Evolutionary conservation across 176 grass and related monocot genomes (phyloP).

Genomic region (Chrysopogon serrulatus): DNA sequence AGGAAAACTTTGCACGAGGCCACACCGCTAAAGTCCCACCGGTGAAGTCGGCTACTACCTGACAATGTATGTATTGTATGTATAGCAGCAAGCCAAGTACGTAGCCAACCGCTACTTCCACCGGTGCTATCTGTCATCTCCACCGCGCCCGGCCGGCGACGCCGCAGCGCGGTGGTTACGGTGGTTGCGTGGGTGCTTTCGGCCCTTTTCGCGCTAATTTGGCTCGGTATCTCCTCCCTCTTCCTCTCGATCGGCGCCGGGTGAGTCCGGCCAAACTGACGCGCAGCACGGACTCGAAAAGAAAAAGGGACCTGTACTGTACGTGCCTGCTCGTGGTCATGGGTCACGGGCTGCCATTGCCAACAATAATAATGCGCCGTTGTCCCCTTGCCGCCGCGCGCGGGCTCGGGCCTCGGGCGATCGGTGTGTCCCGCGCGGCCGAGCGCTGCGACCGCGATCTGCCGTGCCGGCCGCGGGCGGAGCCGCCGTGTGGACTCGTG

Average conservation of each 20-base stretch:
- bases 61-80: background rate
- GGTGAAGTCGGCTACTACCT: conserved; percentile 7
- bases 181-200: conserved; percentile 35
- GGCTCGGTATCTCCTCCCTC: background rate
- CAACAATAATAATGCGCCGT: conserved; percentile 22
- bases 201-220: background rate
- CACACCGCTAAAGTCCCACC: background rate
- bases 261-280: conserved; percentile 17
- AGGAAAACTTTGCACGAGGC: background rate
- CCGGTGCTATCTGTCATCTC: background rate
- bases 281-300: background rate
- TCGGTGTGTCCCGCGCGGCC: background rate
- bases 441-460: background rate
- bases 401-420: background rate
- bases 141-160: background rate
- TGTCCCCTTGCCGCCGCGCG: background rate
- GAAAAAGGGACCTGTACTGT: too few relatives aligned
- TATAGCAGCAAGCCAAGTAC: too few relatives aligned
- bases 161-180: conserved; percentile 32
- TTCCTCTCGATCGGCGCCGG: background rate
- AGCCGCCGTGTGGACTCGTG: background rate
- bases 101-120: background rate
- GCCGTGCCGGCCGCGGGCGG: background rate
- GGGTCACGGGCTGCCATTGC: background rate
- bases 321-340: background rate